Conservation (phyloP, 805 yeast species). For the Candida insectalens region DNA sequence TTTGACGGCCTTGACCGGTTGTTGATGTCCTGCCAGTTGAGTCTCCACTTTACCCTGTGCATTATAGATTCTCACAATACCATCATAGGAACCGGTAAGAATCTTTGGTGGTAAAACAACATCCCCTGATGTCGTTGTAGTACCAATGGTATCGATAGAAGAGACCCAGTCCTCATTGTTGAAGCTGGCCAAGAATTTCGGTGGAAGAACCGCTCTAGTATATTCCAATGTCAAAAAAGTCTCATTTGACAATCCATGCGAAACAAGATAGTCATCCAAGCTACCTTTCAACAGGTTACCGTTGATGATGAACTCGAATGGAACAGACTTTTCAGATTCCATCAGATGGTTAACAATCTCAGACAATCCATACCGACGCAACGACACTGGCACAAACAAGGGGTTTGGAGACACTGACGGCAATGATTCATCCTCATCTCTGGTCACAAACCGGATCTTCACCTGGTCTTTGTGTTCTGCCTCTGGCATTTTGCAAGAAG, state of each 20-base stretch:
- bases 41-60: conserved; percentile 69
- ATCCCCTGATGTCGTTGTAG: conserved; percentile 19
- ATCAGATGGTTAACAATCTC: conserved; percentile 91
- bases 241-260: conserved; percentile 76
- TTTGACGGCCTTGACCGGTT: conserved; percentile 72
- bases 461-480: conserved; percentile 50
- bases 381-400: conserved; percentile 73
- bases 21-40: conserved; percentile 82
- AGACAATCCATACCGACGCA: conserved; percentile 86
- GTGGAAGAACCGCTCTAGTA: conserved; percentile 88
- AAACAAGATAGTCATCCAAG: conserved; percentile 66
- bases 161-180: conserved; percentile 95
- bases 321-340: conserved; percentile 53
- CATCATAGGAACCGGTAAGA: conserved; percentile 82
- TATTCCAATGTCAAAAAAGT: conserved; percentile 74
- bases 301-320: conserved; percentile 87
- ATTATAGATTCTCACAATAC: conserved; percentile 85
- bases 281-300: conserved; percentile 74
- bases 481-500: too few species aligned
- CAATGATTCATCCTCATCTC: conserved; percentile 67
- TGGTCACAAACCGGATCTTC: conserved; percentile 74
- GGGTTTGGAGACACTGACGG: conserved; percentile 77
- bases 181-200: conserved; percentile 82
- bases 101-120: conserved; percentile 42
- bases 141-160: conserved; percentile 42